These are phyloP conservation scores for Gracilaria vermiculophylla DNA, from an alignment of 23 red algal genomes.

Conservation along the genomic window DNA sequence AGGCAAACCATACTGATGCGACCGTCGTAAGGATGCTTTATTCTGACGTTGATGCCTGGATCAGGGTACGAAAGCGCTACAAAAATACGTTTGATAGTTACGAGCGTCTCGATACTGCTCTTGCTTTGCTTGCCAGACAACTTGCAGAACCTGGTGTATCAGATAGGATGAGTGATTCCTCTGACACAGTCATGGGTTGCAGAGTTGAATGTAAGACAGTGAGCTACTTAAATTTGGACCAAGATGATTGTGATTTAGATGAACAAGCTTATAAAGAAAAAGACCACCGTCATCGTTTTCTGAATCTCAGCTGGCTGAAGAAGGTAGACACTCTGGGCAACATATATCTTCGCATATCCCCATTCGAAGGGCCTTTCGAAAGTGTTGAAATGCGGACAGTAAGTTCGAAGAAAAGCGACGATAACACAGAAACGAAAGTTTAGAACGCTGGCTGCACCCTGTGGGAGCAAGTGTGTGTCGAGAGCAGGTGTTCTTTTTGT, in stretches of 20 bases:
- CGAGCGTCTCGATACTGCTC: neutral
- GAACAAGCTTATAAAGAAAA: neutral
- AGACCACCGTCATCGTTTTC: neutral
- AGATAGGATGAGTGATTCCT: neutral
- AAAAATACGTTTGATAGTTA: neutral
- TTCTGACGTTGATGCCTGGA: neutral
- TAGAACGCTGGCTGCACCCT: no score
- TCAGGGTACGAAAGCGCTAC: neutral
- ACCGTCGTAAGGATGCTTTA: neutral
- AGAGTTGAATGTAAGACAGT: neutral
- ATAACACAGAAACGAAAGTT: neutral
- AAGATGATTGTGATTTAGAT: neutral
- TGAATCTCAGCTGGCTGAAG: neutral
- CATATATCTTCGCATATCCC: neutral
- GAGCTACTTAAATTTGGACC: neutral
- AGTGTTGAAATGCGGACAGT: conserved; percentile 3
- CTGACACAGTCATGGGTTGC: neutral
- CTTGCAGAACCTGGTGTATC: neutral
- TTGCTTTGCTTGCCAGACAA: neutral
- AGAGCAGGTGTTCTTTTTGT: no score
- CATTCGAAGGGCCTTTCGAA: neutral
- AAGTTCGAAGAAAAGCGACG: neutral
- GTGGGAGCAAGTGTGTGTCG: no score
- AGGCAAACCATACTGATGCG: neutral
- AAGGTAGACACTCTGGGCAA: neutral